These are phyloP conservation scores for Lumnitzera littorea DNA, from an alignment of 345 rosid genomes.

Conservation along the genomic window DNA sequence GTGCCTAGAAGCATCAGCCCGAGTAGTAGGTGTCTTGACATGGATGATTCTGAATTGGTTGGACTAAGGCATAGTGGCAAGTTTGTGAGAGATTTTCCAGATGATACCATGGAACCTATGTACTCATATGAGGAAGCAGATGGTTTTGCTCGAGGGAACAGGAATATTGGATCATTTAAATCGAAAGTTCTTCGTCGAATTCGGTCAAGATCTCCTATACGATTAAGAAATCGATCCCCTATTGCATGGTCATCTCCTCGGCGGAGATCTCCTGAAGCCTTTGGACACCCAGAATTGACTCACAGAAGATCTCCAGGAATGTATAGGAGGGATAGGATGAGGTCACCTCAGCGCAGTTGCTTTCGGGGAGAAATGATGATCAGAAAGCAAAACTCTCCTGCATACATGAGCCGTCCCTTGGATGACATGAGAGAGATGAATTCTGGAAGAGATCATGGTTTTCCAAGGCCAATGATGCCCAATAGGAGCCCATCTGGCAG, in stretches of 20 bases:
- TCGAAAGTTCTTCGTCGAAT: slow-evolving; percentile 39
- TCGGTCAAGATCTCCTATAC: slow-evolving; percentile 63
- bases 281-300: slow-evolving; percentile 52
- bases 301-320: slow-evolving; percentile 57
- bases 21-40: slow-evolving; percentile 26
- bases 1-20: slow-evolving; percentile 43
- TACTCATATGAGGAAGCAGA: slow-evolving; percentile 52
- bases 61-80: slow-evolving; percentile 57
- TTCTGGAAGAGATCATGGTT: slow-evolving; percentile 42
- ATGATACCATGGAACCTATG: slow-evolving; percentile 37
- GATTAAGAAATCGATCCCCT: slow-evolving; percentile 54
- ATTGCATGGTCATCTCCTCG: slow-evolving; percentile 63
- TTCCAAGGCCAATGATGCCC: slow-evolving; percentile 42
- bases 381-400: slow-evolving; percentile 70
- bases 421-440: slow-evolving; percentile 60
- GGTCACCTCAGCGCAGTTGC: slow-evolving; percentile 63
- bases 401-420: slow-evolving; percentile 40
- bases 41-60: slow-evolving; percentile 47
- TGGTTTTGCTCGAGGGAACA: slow-evolving; percentile 42
- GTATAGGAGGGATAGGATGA: slow-evolving; percentile 49
- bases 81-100: slow-evolving; percentile 39
- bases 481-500: slow-evolving; percentile 61
- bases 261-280: slow-evolving; percentile 68
- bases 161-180: slow-evolving; percentile 42
- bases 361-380: slow-evolving; percentile 44